phyloP scores from a whole-genome alignment of 78 protist genomes.

The Dictyostelium brefeldianum region DNA sequence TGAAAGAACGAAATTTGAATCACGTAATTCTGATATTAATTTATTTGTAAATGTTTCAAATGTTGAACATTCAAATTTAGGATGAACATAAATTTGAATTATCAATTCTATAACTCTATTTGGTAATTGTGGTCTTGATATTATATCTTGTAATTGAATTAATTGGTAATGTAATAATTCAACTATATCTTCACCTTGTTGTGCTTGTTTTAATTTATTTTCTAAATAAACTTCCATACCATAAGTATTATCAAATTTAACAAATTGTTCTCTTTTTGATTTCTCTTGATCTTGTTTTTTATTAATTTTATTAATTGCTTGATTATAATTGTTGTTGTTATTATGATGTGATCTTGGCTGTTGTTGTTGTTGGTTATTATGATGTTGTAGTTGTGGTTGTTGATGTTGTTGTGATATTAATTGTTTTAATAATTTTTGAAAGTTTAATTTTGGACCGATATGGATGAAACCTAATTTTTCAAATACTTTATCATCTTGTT shows the following conservation, averaged over 20 bases:
- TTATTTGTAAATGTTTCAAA: background rate
- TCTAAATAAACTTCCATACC: slow-evolving; percentile 4
- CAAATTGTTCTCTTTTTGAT: background rate
- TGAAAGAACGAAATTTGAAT: slow-evolving; percentile 23
- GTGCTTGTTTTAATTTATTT: background rate
- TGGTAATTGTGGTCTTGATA: background rate
- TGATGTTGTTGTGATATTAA: background rate
- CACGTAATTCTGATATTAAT: background rate
- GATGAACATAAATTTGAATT: slow-evolving; percentile 6
- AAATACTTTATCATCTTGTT: background rate
- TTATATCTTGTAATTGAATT: slow-evolving; percentile 18
- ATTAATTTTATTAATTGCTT: background rate
- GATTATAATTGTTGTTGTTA: background rate
- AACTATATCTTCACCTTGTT: slow-evolving; percentile 12
- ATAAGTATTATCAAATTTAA: background rate
- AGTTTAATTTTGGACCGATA: background rate
- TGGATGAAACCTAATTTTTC: slow-evolving; percentile 3
- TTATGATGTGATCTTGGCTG: too few species aligned
- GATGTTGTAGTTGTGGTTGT: background rate
- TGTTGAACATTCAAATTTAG: background rate
- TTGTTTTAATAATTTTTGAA: background rate
- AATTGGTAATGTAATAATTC: background rate
- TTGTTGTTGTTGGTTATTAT: background rate
- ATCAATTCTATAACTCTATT: background rate
- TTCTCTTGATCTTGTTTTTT: background rate